Percentiles rank a stretch among this genome's conserved stretches.
These are phyloP conservation scores for Geranomyces variabilis DNA, from an alignment of 192 early-diverging fungal species.

Conservation along the genomic window DNA sequence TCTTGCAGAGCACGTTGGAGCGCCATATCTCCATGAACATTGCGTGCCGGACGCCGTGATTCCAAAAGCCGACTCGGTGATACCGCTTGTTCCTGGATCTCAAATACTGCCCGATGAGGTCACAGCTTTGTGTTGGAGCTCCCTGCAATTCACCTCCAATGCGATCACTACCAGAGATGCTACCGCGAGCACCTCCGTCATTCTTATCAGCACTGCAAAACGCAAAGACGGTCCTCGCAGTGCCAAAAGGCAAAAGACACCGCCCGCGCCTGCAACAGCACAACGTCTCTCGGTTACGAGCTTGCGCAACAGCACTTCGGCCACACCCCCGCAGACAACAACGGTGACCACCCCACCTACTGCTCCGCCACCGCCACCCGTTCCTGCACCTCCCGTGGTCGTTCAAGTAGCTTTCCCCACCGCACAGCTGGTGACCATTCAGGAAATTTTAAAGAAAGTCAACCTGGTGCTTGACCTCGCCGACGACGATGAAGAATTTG, in stretches of 20 bases:
- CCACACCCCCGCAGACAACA: neutral
- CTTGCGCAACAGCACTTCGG: neutral
- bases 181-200: neutral
- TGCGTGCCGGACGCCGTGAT: constrained; percentile 10
- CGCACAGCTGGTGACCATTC: neutral
- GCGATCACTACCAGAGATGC: neutral
- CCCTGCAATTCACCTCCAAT: neutral
- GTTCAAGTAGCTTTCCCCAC: neutral
- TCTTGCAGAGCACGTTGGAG: constrained; percentile 36
- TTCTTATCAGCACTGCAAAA: neutral
- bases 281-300: no score
- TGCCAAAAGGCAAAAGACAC: constrained; percentile 6
- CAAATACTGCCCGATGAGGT: constrained; percentile 17
- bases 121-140: constrained; percentile 5
- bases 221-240: neutral
- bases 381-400: neutral
- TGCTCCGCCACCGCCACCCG: neutral
- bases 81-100: neutral
- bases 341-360: neutral
- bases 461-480: neutral
- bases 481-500: constrained; percentile 16
- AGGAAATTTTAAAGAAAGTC: constrained; percentile 10
- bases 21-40: constrained; percentile 20
- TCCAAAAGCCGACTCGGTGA: constrained; percentile 9
- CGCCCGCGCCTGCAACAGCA: neutral